A percentile compares a stretch with the other conserved stretches of the same genome.
These are phyloP conservation scores for Urochloa ruziziensis DNA, from an alignment of 176 grass and related monocot genomes.

Conservation along the genomic window DNA sequence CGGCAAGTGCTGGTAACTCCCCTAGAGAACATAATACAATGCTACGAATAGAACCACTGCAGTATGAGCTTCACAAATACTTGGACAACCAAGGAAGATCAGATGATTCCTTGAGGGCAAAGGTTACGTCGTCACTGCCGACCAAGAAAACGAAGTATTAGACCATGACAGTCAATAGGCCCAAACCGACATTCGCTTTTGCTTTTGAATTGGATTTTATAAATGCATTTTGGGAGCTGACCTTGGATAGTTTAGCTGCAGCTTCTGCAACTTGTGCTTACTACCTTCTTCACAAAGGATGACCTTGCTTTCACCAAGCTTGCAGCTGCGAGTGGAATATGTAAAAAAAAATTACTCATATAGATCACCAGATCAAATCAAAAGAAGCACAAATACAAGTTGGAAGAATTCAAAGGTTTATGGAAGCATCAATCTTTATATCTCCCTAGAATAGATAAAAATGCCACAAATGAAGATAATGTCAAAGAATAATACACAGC, in stretches of 20 bases:
- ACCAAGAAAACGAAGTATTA: constrained; percentile 27
- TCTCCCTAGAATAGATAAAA: not conserved
- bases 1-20: not conserved
- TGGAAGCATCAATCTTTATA: not conserved
- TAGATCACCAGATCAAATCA: not conserved
- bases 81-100: constrained; percentile 89
- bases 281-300: constrained; percentile 89
- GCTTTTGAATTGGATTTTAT: not conserved
- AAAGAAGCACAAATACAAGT: not conserved
- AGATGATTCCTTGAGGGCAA: constrained; percentile 82
- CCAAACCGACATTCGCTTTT: not conserved
- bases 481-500: constrained; percentile 7
- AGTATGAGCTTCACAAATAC: constrained; percentile 53
- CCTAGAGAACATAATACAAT: not conserved
- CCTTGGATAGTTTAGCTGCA: constrained; percentile 97
- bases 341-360: not conserved
- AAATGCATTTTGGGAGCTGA: constrained; percentile 24
- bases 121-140: constrained; percentile 86
- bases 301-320: constrained; percentile 89
- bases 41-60: not conserved
- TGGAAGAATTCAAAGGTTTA: not conserved
- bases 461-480: constrained; percentile 16
- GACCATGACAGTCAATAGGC: not conserved
- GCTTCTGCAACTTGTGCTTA: constrained; percentile 86
- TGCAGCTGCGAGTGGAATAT: constrained; percentile 56